Evolutionary conservation across 768 basidiomycete species (phyloP).

Genomic region (Asterophora lycoperdoides): DNA sequence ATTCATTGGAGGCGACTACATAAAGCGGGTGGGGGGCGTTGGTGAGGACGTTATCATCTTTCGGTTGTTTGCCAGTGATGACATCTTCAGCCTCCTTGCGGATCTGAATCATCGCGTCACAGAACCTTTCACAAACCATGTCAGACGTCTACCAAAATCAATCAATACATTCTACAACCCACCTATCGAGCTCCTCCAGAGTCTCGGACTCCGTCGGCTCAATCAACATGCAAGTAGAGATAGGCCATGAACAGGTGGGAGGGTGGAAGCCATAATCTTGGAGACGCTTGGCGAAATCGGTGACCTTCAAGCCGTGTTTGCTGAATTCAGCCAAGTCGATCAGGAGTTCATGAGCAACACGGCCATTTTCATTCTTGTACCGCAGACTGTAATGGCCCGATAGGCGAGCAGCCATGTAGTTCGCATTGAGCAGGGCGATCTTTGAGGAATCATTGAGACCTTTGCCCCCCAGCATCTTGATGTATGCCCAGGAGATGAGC

Average conservation of each 20-base stretch:
- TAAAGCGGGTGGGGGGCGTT: conserved; percentile 92
- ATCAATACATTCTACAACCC: conserved; percentile 8
- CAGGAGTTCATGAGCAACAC: conserved; percentile 93
- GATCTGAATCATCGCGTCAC: conserved; percentile 97
- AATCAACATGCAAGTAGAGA: conserved; percentile 94
- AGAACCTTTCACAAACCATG: conserved; percentile 56
- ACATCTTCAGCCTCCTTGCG: conserved; percentile 89
- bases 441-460: conserved; percentile 85
- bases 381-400: conserved; percentile 79
- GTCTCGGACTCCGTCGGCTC: conserved; percentile 97
- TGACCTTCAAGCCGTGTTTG: conserved; percentile 84
- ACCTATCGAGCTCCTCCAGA: conserved; percentile 89
- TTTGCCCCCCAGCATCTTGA: conserved; percentile 97
- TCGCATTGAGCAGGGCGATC: conserved; percentile 88
- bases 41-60: conserved; percentile 86
- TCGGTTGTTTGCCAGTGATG: conserved; percentile 80
- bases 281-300: conserved; percentile 88
- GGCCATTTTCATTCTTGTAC: conserved; percentile 86
- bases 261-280: conserved; percentile 94
- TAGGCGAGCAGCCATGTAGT: conserved; percentile 93
- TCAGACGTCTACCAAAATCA: neutral
- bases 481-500: conserved; percentile 97
- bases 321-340: conserved; percentile 97
- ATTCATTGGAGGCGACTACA: conserved; percentile 70
- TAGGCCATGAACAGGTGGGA: conserved; percentile 98